A percentile compares a stretch with the other conserved stretches of the same genome.
Evolutionary conservation across 352 stramenopile species (phyloP).

Genomic region (Phytophthora brassicae): DNA sequence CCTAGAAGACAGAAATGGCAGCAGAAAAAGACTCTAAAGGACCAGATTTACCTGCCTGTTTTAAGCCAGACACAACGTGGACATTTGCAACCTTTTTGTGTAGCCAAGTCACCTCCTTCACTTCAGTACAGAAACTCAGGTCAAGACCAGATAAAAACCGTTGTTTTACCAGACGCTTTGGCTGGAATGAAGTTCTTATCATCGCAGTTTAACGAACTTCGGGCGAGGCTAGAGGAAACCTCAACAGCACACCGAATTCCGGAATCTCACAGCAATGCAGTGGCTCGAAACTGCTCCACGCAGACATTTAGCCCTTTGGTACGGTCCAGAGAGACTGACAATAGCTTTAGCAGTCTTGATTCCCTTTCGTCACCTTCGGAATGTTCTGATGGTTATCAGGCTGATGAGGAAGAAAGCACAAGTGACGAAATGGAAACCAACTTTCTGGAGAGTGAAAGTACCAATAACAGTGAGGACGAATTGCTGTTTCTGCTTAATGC

Average conservation of each 20-base stretch:
- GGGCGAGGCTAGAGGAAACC: constrained; percentile 25
- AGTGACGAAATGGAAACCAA: constrained; percentile 3
- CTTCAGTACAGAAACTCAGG: background rate
- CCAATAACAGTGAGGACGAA: constrained; percentile 19
- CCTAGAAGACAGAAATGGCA: constrained; percentile 6
- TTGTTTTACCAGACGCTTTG: constrained; percentile 23
- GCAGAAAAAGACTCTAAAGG: constrained; percentile 24
- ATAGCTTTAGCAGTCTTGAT: constrained; percentile 36
- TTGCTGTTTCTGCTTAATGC: constrained; percentile 19
- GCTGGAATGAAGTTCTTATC: constrained; percentile 41
- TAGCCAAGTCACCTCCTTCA: background rate
- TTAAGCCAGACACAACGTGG: constrained; percentile 12
- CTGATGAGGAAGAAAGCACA: constrained; percentile 22
- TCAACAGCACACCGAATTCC: background rate
- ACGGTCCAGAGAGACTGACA: no score
- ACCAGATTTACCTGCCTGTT: constrained; percentile 33
- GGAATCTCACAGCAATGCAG: background rate
- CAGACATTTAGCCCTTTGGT: constrained; percentile 1
- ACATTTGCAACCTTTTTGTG: constrained; percentile 5
- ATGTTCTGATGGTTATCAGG: constrained; percentile 15
- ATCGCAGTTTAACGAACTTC: constrained; percentile 42
- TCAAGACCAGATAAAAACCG: background rate
- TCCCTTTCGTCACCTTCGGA: constrained; percentile 24
- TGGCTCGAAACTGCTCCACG: background rate
- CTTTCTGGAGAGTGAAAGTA: constrained; percentile 12